A percentile compares a stretch with the other conserved stretches of the same genome.
Conservation (phyloP, 2,329 filamentous ascomycete genomes). For the Alternaria infectoria region DNA sequence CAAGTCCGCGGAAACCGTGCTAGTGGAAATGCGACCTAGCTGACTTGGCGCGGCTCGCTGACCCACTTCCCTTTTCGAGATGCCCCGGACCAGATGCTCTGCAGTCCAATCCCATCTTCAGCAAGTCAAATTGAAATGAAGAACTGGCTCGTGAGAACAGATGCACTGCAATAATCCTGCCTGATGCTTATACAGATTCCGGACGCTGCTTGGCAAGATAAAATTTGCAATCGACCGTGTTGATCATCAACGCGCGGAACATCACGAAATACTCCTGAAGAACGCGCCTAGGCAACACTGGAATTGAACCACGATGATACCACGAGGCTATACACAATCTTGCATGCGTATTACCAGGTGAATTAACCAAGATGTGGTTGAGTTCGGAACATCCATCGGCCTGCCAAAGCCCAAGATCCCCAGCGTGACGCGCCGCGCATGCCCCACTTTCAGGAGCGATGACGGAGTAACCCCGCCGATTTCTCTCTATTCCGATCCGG, state of each 20-base stretch:
- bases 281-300: neutral
- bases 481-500: slow-evolving; percentile 40
- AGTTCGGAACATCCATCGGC: neutral
- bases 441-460: slow-evolving; percentile 36
- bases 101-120: neutral
- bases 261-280: neutral
- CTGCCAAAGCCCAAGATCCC: neutral
- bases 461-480: slow-evolving; percentile 40
- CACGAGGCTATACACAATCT: neutral
- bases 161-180: neutral
- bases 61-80: slow-evolving; percentile 26
- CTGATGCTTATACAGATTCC: neutral
- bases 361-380: neutral
- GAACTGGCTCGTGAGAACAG: fast-evolving
- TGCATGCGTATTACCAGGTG: neutral
- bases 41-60: slow-evolving; percentile 2
- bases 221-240: neutral
- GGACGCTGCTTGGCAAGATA: neutral
- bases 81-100: neutral
- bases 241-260: neutral
- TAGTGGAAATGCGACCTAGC: slow-evolving; percentile 2
- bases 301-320: fast-evolving
- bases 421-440: neutral
- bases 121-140: neutral
- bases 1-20: slow-evolving; percentile 9